These are phyloP conservation scores for Globisporangium spinosum DNA, from an alignment of 352 stramenopile species.

Conservation along the genomic window DNA sequence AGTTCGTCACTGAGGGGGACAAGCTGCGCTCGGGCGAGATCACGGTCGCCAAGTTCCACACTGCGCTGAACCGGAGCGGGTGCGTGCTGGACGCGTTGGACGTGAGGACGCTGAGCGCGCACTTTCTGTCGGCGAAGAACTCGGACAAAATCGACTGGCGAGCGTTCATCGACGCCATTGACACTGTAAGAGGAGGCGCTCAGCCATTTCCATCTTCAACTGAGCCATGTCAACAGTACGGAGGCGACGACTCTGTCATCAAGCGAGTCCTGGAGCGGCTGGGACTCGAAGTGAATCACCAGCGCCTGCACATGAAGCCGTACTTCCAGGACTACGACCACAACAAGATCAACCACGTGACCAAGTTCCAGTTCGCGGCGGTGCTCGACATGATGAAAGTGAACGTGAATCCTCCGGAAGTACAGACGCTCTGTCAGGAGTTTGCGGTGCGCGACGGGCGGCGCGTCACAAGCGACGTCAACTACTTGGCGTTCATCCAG, in stretches of 20 bases:
- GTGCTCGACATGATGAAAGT: conserved; percentile 86
- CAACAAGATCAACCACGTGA: conserved; percentile 68
- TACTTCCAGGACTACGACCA: conserved; percentile 88
- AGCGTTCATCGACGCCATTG: conserved; percentile 56
- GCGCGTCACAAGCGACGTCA: conserved; percentile 61
- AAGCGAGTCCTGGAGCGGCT: conserved; percentile 40
- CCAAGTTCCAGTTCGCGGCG: conserved; percentile 77
- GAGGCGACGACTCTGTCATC: conserved; percentile 12
- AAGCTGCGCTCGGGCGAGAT: conserved; percentile 79
- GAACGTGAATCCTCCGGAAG: conserved; percentile 40
- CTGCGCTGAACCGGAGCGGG: conserved; percentile 75
- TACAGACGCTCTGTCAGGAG: conserved; percentile 43
- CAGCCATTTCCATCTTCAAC: background rate
- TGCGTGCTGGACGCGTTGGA: conserved; percentile 63
- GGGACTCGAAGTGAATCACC: conserved; percentile 53
- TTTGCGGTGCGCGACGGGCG: conserved; percentile 57
- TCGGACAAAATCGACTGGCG: conserved; percentile 80
- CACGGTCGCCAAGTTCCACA: conserved; percentile 84
- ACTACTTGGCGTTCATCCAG: conserved; percentile 75
- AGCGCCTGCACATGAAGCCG: conserved; percentile 79
- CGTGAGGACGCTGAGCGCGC: conserved; percentile 53
- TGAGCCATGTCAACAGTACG: background rate
- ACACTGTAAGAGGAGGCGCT: conserved; percentile 16
- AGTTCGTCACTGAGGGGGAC: conserved; percentile 78
- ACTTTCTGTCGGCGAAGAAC: conserved; percentile 58